Evolutionary conservation across 2,329 filamentous ascomycete genomes (phyloP), one percentile per base, ranked within the genome.

Genomic region (Ophiosphaerella korrae): DNA sequence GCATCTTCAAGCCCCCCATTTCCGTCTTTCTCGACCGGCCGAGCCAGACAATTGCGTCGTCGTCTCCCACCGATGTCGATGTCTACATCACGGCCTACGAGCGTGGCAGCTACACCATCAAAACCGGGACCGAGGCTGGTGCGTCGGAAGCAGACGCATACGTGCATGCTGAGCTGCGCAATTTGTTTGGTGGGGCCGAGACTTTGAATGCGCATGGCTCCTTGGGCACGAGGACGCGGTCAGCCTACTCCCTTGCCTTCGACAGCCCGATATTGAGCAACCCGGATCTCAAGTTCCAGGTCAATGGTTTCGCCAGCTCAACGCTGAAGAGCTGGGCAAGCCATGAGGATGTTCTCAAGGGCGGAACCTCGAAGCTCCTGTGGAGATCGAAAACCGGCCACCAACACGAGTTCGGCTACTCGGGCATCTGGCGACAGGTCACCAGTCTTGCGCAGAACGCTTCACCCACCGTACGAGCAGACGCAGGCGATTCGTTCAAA

Each of bases 91-190:
- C 85, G 45, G 88, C 89, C 18, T 82, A 83, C 53, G 93, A 99
- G 75, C 87, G 90, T 60, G 88, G 90, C 29, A 87, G 89, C 34
- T 85, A 97, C 67, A 86, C 92, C 52, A 83, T 97, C 66, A 96
- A 96, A 78, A 96, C 92, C 0, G 94, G 94, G 52, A 97, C 94
- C 7, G 93, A 97, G 70, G 82, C 96, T 39, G 94, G 94, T 56
- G 96, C 95, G 68, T 87, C 90, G 18, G 94, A 99, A 75, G 94
- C 93, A 32, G 96, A 92, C 7, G 93, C 92, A 3, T 97, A 96
- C 70, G 88, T 90, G 60, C 93, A 94, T 61, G 82, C 92, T 38
- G 82, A 93, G 44, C 87, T 92, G 80, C 87, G 94, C 62, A 99
- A 99, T 75, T 83, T 99, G 52, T 90, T 99, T 71, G 94, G 94